Percentiles rank a stretch among this genome's conserved stretches.
phyloP scores from a whole-genome alignment of 2,329 filamentous ascomycete genomes.

The Fusarium multiceps region DNA sequence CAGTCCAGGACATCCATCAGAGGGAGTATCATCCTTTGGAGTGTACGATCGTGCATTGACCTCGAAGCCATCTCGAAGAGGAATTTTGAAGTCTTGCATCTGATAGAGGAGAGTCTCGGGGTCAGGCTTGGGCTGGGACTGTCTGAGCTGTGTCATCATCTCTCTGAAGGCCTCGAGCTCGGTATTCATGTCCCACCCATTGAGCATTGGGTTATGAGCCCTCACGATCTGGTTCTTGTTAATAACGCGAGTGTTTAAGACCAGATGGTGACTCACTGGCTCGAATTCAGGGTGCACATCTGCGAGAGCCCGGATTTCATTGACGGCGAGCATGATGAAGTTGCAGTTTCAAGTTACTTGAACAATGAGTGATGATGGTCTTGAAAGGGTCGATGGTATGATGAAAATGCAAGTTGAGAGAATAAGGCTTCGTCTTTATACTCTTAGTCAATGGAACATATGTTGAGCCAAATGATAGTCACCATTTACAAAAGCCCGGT shows the following conservation, averaged over 20 bases:
- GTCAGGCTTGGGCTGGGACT: constrained; percentile 22
- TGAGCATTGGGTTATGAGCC: constrained; percentile 33
- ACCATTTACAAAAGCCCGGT: not conserved
- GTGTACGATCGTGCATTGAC: constrained; percentile 41
- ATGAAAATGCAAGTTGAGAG: not conserved
- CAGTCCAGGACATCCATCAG: constrained; percentile 39
- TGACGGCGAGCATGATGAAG: constrained; percentile 41
- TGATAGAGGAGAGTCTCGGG: constrained; percentile 28
- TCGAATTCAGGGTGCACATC: constrained; percentile 37
- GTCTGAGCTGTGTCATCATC: constrained; percentile 31
- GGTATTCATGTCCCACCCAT: constrained; percentile 39
- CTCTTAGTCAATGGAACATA: not conserved
- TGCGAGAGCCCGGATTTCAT: constrained; percentile 41
- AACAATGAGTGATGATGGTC: not conserved
- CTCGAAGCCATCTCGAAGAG: constrained; percentile 36
- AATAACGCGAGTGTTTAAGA: not conserved
- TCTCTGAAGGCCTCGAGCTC: constrained; percentile 37
- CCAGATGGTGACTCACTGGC: constrained; percentile 6
- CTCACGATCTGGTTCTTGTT: constrained; percentile 18
- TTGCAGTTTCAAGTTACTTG: not conserved
- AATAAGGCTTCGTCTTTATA: constrained; percentile 5
- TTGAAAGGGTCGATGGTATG: not conserved
- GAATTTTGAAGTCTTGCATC: constrained; percentile 40
- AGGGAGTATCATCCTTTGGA: constrained; percentile 17
- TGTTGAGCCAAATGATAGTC: constrained; percentile 5